Conservation (phyloP, 2,329 filamentous ascomycete genomes). For the Paecilomyces niveus region DNA sequence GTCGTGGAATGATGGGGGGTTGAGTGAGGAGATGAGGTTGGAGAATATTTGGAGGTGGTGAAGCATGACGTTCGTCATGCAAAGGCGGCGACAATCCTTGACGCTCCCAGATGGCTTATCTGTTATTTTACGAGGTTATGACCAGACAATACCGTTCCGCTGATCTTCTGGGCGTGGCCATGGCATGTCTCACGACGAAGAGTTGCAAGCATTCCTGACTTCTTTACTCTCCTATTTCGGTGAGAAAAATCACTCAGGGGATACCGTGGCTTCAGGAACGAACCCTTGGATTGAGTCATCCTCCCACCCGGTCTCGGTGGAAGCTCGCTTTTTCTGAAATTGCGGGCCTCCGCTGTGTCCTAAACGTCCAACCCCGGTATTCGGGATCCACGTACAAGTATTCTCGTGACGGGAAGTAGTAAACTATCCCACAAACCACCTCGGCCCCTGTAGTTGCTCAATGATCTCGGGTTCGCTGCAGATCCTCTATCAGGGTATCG, state of each 20-base stretch:
- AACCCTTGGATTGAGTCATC: neutral
- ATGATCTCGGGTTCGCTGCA: neutral
- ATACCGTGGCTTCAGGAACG: neutral
- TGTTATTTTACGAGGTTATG: neutral
- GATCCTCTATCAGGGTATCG: neutral
- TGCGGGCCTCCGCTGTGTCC: neutral
- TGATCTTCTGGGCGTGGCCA: neutral
- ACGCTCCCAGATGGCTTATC: neutral
- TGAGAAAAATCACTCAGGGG: neutral
- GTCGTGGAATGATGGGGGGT: neutral
- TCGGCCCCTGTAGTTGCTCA: slow-evolving; percentile 4
- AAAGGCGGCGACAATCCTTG: neutral
- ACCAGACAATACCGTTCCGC: slow-evolving; percentile 1
- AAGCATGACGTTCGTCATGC: neutral
- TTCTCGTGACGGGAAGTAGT: neutral
- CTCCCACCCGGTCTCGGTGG: neutral
- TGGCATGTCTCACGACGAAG: neutral
- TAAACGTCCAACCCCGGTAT: slow-evolving; percentile 7
- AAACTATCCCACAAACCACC: neutral
- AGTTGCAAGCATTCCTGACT: neutral
- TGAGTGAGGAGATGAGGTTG: neutral
- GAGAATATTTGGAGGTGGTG: neutral
- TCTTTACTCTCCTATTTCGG: neutral
- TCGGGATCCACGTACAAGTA: slow-evolving; percentile 3
- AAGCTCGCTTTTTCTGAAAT: neutral